A percentile compares a stretch with the other conserved stretches of the same genome.
Conservation (phyloP, 495 filamentous ascomycete genomes). For the Hypomontagnella submonticulosa region DNA sequence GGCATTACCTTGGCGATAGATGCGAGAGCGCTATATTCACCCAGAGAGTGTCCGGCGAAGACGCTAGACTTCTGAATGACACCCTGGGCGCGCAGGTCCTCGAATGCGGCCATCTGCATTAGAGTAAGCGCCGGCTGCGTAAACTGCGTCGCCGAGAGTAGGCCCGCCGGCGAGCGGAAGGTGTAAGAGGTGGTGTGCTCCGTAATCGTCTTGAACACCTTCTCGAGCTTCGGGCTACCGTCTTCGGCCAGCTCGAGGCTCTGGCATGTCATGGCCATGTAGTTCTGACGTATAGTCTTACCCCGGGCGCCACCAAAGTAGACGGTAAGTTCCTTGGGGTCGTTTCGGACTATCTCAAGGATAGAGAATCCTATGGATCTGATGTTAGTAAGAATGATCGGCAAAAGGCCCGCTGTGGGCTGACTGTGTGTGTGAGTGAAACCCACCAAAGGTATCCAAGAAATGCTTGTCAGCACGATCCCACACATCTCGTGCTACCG, state of each 20-base stretch:
- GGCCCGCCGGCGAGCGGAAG: conserved; percentile 83
- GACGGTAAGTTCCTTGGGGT: conserved; percentile 90
- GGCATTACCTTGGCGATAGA: conserved; percentile 92
- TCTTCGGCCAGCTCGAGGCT: conserved; percentile 72
- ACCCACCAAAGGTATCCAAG: conserved; percentile 86
- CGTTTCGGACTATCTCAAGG: conserved; percentile 90
- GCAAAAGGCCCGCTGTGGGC: neutral
- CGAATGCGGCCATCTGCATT: conserved; percentile 93
- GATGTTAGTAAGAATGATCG: conserved; percentile 46
- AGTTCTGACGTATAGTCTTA: conserved; percentile 88
- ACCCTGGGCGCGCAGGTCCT: conserved; percentile 87
- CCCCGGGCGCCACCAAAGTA: conserved; percentile 88
- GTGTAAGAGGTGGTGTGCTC: conserved; percentile 86
- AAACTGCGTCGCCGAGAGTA: conserved; percentile 90
- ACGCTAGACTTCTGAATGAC: conserved; percentile 84
- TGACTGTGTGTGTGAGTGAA: conserved; percentile 1
- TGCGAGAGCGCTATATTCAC: conserved; percentile 90
- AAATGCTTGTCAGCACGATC: conserved; percentile 89
- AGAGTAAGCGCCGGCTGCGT: conserved; percentile 89
- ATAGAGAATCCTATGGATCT: conserved; percentile 73
- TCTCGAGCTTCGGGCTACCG: conserved; percentile 84
- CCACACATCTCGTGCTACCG: conserved; percentile 88
- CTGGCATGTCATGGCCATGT: conserved; percentile 95
- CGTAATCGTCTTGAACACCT: conserved; percentile 89
- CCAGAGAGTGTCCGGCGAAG: conserved; percentile 90